Evolutionary conservation across 2,329 filamentous ascomycete species (phyloP).

Genomic region (Keithomyces neogunnii): DNA sequence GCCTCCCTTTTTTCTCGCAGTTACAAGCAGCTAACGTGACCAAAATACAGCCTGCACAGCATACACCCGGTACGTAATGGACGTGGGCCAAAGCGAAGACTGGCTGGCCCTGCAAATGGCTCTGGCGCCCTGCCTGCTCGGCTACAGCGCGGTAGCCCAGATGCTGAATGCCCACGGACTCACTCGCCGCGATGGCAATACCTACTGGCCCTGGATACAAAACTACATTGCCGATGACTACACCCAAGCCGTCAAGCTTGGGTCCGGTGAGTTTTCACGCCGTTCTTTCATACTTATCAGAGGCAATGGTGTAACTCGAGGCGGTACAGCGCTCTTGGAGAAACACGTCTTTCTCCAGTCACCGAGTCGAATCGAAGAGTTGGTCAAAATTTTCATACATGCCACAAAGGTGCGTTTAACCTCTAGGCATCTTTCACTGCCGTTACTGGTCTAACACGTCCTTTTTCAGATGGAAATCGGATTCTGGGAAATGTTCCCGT

Average conservation of each 20-base stretch:
- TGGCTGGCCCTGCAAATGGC: constrained; percentile 81
- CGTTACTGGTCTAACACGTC: not conserved
- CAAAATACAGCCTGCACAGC: constrained; percentile 57
- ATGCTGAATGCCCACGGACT: constrained; percentile 56
- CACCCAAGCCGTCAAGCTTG: constrained; percentile 58
- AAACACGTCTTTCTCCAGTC: constrained; percentile 65
- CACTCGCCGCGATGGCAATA: constrained; percentile 52
- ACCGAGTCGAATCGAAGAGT: constrained; percentile 66
- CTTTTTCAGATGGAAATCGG: constrained; percentile 40
- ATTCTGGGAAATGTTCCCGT: constrained; percentile 47
- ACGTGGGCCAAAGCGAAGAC: constrained; percentile 80
- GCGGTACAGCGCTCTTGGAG: constrained; percentile 60
- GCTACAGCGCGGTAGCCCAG: constrained; percentile 72
- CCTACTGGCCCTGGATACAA: constrained; percentile 85
- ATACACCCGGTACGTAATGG: constrained; percentile 79
- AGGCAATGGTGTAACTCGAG: not conserved
- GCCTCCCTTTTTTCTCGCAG: not conserved
- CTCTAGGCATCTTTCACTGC: not conserved
- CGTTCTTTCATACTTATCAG: not conserved
- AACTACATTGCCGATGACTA: constrained; percentile 84
- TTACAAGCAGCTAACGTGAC: not conserved
- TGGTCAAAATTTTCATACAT: constrained; percentile 77
- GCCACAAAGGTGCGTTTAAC: constrained; percentile 61
- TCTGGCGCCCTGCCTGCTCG: constrained; percentile 80
- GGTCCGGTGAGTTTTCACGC: constrained; percentile 46